Percentiles rank a stretch among this genome's conserved stretches.
Evolutionary conservation across 257 asterid species (phyloP).

Genomic region (Echium plantagineum): DNA sequence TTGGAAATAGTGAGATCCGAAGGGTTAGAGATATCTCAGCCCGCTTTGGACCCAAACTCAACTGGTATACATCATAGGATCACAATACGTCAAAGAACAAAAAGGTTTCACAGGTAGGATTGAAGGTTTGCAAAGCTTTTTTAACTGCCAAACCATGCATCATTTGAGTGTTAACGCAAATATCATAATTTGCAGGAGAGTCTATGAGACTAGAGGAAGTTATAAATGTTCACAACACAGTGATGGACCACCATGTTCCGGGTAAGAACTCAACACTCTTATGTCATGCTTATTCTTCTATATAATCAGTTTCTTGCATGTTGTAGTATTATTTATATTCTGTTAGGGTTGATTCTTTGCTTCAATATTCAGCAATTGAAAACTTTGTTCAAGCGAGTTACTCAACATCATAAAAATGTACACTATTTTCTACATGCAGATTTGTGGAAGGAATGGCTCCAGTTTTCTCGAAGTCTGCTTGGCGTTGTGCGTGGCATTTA

Average conservation of each 20-base stretch:
- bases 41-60: constrained; percentile 97
- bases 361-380: not conserved
- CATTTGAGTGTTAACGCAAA: constrained; percentile 11
- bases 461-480: constrained; percentile 86
- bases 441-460: constrained; percentile 99
- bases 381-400: not conserved
- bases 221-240: constrained; percentile 65
- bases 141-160: constrained; percentile 11
- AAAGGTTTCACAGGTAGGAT: constrained; percentile 66
- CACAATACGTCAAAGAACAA: constrained; percentile 62
- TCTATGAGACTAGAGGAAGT: constrained; percentile 69
- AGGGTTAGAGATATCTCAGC: constrained; percentile 96
- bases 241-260: constrained; percentile 10
- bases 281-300: too few species aligned
- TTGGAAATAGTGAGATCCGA: constrained; percentile 62
- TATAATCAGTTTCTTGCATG: too few species aligned
- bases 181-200: constrained; percentile 49
- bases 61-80: constrained; percentile 95
- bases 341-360: not conserved
- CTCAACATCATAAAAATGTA: constrained; percentile 4
- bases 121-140: constrained; percentile 5
- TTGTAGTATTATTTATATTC: too few species aligned
- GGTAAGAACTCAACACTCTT: constrained; percentile 24
- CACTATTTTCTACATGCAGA: constrained; percentile 31
- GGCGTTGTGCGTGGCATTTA: constrained; percentile 98